These are phyloP conservation scores for Sporobolomyces roseus DNA, from an alignment of 768 basidiomycete species.

Conservation along the genomic window DNA sequence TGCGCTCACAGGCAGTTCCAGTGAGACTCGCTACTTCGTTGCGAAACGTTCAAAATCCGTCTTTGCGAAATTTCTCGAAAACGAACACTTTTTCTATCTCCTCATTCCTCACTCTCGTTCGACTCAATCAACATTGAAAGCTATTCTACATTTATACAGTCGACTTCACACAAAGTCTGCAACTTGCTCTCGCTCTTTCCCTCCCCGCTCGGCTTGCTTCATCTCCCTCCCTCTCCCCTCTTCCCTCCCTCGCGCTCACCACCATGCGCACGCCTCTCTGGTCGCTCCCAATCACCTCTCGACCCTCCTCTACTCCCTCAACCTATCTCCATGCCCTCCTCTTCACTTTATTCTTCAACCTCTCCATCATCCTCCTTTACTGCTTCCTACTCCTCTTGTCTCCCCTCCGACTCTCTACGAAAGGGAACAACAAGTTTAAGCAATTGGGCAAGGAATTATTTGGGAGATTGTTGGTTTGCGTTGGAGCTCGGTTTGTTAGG, in stretches of 20 bases:
- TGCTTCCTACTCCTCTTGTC: conserved; percentile 5
- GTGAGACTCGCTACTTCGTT: too few relatives aligned
- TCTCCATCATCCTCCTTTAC: neutral
- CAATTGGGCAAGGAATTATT: conserved; percentile 18
- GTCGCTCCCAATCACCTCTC: neutral
- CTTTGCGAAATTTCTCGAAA: too few relatives aligned
- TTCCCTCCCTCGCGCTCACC: neutral
- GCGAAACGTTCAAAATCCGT: too few relatives aligned
- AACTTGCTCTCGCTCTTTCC: too few relatives aligned
- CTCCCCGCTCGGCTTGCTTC: too few relatives aligned
- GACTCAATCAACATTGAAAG: too few relatives aligned
- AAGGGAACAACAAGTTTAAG: neutral
- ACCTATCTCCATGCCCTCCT: neutral
- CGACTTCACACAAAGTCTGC: too few relatives aligned
- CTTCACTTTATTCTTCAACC: conserved; percentile 8
- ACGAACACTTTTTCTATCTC: too few relatives aligned
- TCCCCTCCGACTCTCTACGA: neutral
- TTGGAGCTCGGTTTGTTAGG: conserved; percentile 72
- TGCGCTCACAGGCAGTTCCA: too few relatives aligned
- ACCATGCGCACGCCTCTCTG: conserved; percentile 1
- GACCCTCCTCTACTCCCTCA: neutral
- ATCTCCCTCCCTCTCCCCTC: neutral
- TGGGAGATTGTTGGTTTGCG: conserved; percentile 51
- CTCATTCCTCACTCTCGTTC: too few relatives aligned
- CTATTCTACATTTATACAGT: too few relatives aligned